A percentile compares a stretch with the other conserved stretches of the same genome.
These are phyloP conservation scores for Cytospora mali DNA, from an alignment of 2,329 filamentous ascomycete species.

Conservation along the genomic window DNA sequence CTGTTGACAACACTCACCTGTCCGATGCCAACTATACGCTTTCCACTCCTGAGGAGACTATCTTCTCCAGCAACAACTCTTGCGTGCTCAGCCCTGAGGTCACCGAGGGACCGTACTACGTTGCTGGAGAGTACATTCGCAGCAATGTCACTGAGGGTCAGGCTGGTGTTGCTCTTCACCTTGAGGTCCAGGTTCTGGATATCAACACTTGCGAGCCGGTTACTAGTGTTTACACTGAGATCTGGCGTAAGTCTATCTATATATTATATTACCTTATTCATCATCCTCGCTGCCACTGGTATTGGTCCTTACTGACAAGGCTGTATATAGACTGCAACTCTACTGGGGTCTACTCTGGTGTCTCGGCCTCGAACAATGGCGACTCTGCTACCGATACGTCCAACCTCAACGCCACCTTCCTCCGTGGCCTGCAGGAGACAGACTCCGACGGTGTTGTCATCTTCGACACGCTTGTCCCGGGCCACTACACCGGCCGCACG, in stretches of 20 bases:
- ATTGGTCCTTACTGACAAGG: background rate
- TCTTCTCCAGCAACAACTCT: constrained; percentile 47
- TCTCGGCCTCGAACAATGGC: constrained; percentile 46
- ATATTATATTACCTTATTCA: background rate
- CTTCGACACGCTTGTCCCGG: constrained; percentile 47
- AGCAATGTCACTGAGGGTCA: constrained; percentile 47
- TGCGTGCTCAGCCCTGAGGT: constrained; percentile 57
- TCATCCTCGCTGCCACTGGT: background rate
- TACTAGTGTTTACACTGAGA: constrained; percentile 46
- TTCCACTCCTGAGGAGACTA: constrained; percentile 38
- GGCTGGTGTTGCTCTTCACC: constrained; percentile 45
- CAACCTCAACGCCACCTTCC: constrained; percentile 45
- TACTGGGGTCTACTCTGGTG: constrained; percentile 52
- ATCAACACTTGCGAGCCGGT: constrained; percentile 52
- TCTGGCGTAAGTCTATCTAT: constrained; percentile 43
- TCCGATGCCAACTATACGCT: constrained; percentile 40
- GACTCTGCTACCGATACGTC: constrained; percentile 39
- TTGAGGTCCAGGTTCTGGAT: constrained; percentile 54
- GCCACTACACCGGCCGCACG: constrained; percentile 49
- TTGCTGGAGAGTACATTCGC: constrained; percentile 50
- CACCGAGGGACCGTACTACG: constrained; percentile 57
- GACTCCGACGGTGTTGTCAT: constrained; percentile 45
- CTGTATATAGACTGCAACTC: constrained; percentile 40
- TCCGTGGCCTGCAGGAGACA: constrained; percentile 46
- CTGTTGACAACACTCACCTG: constrained; percentile 42